These are phyloP conservation scores for Sporormia fimetaria DNA, from an alignment of 495 filamentous ascomycete genomes.

Conservation along the genomic window DNA sequence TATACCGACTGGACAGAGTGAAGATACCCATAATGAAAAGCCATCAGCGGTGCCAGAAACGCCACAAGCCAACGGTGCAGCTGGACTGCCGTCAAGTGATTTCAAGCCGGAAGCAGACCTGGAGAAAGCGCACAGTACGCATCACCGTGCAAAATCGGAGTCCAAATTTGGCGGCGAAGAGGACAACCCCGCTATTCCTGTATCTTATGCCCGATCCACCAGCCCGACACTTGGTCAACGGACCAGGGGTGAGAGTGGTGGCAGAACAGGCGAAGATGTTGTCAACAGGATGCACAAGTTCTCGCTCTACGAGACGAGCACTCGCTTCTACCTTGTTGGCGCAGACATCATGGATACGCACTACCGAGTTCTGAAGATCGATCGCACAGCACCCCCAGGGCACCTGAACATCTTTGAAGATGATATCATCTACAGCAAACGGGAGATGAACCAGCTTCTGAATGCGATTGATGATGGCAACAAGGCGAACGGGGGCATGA, in stretches of 20 bases:
- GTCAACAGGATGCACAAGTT: conserved; percentile 89
- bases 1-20: too few relatives aligned
- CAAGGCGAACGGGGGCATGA: conserved; percentile 80
- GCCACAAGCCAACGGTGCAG: conserved; percentile 11
- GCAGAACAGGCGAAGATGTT: conserved; percentile 53
- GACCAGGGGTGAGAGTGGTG: conserved; percentile 42
- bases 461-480: conserved; percentile 96
- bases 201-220: conserved; percentile 50
- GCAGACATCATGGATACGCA: conserved; percentile 77
- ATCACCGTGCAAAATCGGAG: conserved; percentile 24
- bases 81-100: conserved; percentile 7
- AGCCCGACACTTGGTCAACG: conserved; percentile 44
- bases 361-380: conserved; percentile 88
- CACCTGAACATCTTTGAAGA: conserved; percentile 81
- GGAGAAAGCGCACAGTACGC: conserved; percentile 14
- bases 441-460: conserved; percentile 84
- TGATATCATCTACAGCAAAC: conserved; percentile 83
- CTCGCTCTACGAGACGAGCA: conserved; percentile 86
- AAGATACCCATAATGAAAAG: conserved; percentile 8
- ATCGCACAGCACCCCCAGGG: conserved; percentile 71
- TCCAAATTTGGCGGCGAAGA: conserved; percentile 42
- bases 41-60: conserved; percentile 2
- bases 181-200: conserved; percentile 52
- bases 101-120: conserved; percentile 16
- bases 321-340: conserved; percentile 86